Evolutionary conservation across 2,329 filamentous ascomycete genomes (phyloP).

Genomic region (Fusarium paranaense): DNA sequence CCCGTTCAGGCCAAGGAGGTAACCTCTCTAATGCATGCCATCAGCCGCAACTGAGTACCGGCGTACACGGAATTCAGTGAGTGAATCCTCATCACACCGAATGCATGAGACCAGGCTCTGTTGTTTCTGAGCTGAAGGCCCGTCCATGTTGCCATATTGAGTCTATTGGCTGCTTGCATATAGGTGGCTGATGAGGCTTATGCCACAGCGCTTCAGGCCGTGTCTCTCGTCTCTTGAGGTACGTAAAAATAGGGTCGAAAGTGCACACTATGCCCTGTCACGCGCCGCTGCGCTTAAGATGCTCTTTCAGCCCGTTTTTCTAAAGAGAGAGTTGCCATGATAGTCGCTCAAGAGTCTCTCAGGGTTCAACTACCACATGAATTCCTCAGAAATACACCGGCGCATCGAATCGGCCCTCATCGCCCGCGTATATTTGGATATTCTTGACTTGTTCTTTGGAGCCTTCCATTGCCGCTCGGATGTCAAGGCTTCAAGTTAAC

Average conservation of each 20-base stretch:
- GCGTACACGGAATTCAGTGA: too few species aligned
- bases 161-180: background rate
- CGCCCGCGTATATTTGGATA: background rate
- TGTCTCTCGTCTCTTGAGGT: background rate
- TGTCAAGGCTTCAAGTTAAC: too few species aligned
- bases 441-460: background rate
- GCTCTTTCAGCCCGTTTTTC: background rate
- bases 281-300: background rate
- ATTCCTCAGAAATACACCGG: too few species aligned
- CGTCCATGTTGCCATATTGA: background rate
- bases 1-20: too few species aligned
- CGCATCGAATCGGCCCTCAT: too few species aligned
- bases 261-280: background rate
- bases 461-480: too few species aligned
- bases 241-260: background rate
- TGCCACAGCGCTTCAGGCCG: background rate
- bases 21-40: too few species aligned
- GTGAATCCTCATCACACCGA: too few species aligned
- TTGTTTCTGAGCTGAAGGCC: too few species aligned
- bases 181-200: background rate
- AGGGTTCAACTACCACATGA: background rate
- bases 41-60: too few species aligned
- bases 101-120: too few species aligned
- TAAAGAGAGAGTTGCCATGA: background rate
- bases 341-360: background rate